phyloP scores from a whole-genome alignment of 2,329 filamentous ascomycete genomes.

The Coniochaeta sp. region DNA sequence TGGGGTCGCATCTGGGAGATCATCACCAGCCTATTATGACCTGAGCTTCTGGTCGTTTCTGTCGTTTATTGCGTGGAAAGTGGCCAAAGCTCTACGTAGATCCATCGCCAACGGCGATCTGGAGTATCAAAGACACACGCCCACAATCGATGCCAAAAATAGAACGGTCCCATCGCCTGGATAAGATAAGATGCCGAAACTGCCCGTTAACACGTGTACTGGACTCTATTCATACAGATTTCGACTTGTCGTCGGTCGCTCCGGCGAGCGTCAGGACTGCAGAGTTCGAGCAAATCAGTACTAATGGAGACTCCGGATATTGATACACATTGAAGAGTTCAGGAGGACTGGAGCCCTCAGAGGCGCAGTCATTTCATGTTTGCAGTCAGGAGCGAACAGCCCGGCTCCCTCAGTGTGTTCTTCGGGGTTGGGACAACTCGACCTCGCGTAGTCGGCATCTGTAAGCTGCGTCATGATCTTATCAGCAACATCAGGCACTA shows the following conservation, averaged over 20 bases:
- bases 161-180: neutral
- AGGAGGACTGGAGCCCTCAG: too few relatives aligned
- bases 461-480: neutral
- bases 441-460: neutral
- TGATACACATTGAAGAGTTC: too few relatives aligned
- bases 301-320: too few relatives aligned
- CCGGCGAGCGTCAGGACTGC: neutral
- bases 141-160: constrained; percentile 1
- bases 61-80: neutral
- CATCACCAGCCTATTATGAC: neutral
- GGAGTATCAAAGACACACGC: neutral
- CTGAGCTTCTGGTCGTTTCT: neutral
- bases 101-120: neutral
- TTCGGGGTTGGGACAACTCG: neutral
- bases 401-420: neutral
- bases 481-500: neutral
- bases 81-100: neutral
- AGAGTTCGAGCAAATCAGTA: too few relatives aligned
- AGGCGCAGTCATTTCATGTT: neutral
- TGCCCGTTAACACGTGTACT: too few relatives aligned
- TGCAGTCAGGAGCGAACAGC: neutral
- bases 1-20: neutral
- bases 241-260: neutral
- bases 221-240: neutral
- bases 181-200: constrained; percentile 14